Base-by-base conservation (phyloP, 768 basidiomycete genomes). In the Basidioascus undulatus region DNA sequence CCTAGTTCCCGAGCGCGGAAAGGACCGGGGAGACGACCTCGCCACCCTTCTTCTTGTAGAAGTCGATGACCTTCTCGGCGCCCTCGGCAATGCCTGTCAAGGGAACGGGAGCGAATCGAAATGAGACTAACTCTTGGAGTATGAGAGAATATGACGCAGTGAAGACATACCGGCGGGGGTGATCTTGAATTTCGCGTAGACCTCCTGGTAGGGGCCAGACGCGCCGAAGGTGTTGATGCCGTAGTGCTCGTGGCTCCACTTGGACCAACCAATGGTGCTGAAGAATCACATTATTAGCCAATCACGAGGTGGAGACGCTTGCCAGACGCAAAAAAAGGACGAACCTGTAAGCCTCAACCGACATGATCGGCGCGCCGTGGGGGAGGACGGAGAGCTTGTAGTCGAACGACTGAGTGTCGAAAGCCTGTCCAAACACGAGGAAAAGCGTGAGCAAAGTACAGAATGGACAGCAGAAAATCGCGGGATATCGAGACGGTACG, bases 141-240 rank as follows among this genome's bases (percentile, higher is more conserved):
- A 43, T 37, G 40, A 28, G 15, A 25, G 32, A 35, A 4, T 30
- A 11, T 38, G 19, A 26, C 46, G 20, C 36, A 44, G 38, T 26
- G 19, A 35, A 26, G 23, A 66, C 71, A 39, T 59, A 76, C 72
- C 76, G 35, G 67, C 55, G 12, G 72, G 75, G 28, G 81, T 83
- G 55, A 84, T 69, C 32, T 78, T 80, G 51, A 82, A 79, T 60
- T 82, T 80, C 62, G 78, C 77, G 57, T 92, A 92, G 11, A 87
- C 76, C 63, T 84, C 69, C 59, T 73, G 67, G 56, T 81, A 84
- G 10, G 86, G 84, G 40, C 77, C 84, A 16, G 83, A 87, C 13
- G 80, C 72, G 55, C 84, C 84, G 37, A 36, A 41, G 31, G 23
- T 20, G 59, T 56, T 55, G 62, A 62, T 51, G 42, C 58, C 60